A percentile compares a stretch with the other conserved stretches of the same genome.
These are phyloP conservation scores for Tympanopsis confertula DNA, from an alignment of 2,329 filamentous ascomycete genomes.

Conservation along the genomic window DNA sequence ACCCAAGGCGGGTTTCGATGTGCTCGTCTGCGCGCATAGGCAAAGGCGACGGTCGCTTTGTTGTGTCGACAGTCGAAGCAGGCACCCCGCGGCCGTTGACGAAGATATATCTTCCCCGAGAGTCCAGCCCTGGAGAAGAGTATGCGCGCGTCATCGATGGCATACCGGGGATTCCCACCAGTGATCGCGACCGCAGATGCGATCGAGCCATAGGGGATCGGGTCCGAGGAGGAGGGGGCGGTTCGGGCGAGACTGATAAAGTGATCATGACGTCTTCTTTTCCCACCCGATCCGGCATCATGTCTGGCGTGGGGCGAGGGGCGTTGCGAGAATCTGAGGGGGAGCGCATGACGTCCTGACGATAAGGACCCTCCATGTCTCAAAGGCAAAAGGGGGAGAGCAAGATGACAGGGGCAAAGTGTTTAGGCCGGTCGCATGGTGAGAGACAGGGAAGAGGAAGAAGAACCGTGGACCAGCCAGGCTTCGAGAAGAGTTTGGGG, in stretches of 20 bases:
- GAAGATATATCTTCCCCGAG: constrained; percentile 1
- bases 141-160: constrained; percentile 1
- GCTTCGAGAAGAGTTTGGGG: too few relatives aligned
- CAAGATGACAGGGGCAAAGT: too few relatives aligned
- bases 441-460: too few relatives aligned
- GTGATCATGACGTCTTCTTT: constrained; percentile 1
- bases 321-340: too few relatives aligned
- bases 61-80: neutral
- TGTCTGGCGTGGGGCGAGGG: too few relatives aligned
- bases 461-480: too few relatives aligned
- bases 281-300: too few relatives aligned
- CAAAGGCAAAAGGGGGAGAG: too few relatives aligned
- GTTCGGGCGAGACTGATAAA: neutral
- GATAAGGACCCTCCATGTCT: too few relatives aligned
- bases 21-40: neutral
- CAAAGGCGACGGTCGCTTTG: neutral
- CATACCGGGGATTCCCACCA: neutral
- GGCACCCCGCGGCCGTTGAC: neutral
- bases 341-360: too few relatives aligned
- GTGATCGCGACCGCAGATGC: neutral
- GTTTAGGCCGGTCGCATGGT: too few relatives aligned
- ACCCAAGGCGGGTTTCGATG: neutral
- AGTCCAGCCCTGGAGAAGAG: constrained; percentile 1
- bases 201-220: neutral
- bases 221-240: neutral